Conservation (phyloP, 805 yeast genomes). For the Starmerella sp. region DNA sequence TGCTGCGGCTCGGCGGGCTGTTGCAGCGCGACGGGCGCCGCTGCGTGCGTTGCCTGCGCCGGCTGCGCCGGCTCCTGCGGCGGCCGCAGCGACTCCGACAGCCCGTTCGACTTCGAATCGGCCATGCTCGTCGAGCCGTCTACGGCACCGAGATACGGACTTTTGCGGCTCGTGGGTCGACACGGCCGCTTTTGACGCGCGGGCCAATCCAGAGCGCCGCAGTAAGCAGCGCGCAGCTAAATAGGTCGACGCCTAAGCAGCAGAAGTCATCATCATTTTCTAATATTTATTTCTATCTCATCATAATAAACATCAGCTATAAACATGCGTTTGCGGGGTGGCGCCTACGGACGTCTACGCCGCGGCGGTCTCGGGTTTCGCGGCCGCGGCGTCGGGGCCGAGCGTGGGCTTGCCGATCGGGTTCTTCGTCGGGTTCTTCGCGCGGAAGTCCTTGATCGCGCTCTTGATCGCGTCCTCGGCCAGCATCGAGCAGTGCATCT, state of each 20-base stretch:
- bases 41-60: slow-evolving; percentile 6
- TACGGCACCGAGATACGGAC: background rate
- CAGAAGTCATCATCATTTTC: background rate
- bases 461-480: slow-evolving; percentile 98
- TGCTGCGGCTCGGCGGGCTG: too few species aligned
- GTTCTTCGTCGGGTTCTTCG: slow-evolving; percentile 51
- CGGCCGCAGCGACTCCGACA: slow-evolving; percentile 3
- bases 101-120: background rate
- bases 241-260: too few species aligned
- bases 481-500: slow-evolving; percentile 94
- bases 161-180: background rate
- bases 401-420: slow-evolving; percentile 37
- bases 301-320: background rate
- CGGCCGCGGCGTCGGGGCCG: slow-evolving; percentile 44
- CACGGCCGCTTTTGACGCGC: too few species aligned
- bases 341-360: background rate
- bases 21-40: too few species aligned
- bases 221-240: too few species aligned
- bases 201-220: too few species aligned
- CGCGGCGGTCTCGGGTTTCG: background rate
- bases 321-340: too few species aligned
- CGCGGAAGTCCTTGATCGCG: slow-evolving; percentile 87
- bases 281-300: background rate
- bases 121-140: background rate
- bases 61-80: background rate